Conservation (phyloP, 257 asterid species). For the Primulina eburnea region DNA sequence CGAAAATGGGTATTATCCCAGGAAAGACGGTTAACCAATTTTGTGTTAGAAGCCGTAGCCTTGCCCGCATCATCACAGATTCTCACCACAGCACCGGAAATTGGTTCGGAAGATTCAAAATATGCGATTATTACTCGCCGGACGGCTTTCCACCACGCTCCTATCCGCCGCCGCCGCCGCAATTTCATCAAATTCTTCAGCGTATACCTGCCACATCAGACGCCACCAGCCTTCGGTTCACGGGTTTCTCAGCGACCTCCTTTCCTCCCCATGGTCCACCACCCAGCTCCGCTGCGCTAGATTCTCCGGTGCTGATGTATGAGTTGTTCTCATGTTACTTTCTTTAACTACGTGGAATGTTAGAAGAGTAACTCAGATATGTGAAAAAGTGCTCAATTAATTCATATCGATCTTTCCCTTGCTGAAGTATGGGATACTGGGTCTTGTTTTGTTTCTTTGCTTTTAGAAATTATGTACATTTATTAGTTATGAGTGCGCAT, state of each 20-base stretch:
- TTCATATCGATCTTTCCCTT: not conserved
- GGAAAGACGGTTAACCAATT: no score
- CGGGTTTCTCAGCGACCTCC: slow-evolving; percentile 27
- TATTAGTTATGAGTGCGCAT: no score
- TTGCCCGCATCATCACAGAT: no score
- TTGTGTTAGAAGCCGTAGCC: no score
- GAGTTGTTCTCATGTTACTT: not conserved
- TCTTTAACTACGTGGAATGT: not conserved
- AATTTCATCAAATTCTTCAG: slow-evolving; percentile 18
- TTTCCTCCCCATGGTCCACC: slow-evolving; percentile 65
- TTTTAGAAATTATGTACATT: no score
- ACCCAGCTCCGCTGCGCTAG: slow-evolving; percentile 77
- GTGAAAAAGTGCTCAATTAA: not conserved
- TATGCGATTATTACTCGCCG: slow-evolving; percentile 40
- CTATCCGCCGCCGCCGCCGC: slow-evolving; percentile 37
- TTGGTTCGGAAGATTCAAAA: slow-evolving; percentile 8
- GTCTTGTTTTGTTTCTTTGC: not conserved
- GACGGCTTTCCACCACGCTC: slow-evolving; percentile 31
- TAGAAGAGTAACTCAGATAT: not conserved
- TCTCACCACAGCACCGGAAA: no score
- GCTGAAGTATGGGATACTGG: not conserved
- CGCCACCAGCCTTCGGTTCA: slow-evolving; percentile 25
- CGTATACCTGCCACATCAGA: slow-evolving; percentile 17
- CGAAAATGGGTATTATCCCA: no score
- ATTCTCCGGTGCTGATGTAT: slow-evolving; percentile 83